Evolutionary conservation across 1,139 yeast species (phyloP), one percentile per base, ranked within the genome.

Genomic region (Pichia sp.): DNA sequence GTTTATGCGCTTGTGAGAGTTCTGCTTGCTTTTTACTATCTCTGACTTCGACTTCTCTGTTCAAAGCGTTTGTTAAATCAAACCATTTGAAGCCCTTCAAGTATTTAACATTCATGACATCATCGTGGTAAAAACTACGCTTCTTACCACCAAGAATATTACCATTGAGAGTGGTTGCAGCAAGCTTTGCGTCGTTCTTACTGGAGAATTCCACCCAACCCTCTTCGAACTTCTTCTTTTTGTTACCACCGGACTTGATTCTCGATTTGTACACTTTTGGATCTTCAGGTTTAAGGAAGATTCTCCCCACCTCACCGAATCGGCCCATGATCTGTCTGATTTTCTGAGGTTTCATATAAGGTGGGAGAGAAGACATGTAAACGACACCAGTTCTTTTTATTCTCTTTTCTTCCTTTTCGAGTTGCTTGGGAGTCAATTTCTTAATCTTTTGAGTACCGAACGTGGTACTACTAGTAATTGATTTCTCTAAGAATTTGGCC

Each of bases 161-260:
- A 10, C 95, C 96, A 55, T 91, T 93, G 50, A 93, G 63, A 0
- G 96, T 82, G 7, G 68, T 67, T 5, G 94, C 95, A 44, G 95
- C 88, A 22, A 86, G 59, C 57, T 91, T 91, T 1, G 98, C 98
- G 51, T 87, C 84, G 49, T 72, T 73, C 56, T 91, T 91, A 52
- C 76, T 74, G 14, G 71, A 64, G 60, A 85, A 93, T 60, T 91
- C 99, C 7, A 85, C 93, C 99, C 99, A 91, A 7, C 98, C 99
- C 64, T 93, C 98, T 14, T 83, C 84, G 55, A 74, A 93, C 59
- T 74, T 81, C 54, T 72, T 72, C 62, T 88, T 88, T 60, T 86
- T 87, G 59, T 91, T 93, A n/a, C 98, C 98, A 13, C 97, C 97
- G 46, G 76, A 74, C 50, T 82, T 83, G 14, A 84, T 77, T 51